Percentiles rank a stretch among this genome's conserved stretches.
Conservation (phyloP, 768 basidiomycete genomes). For the Rhizopogon vesiculosus region DNA sequence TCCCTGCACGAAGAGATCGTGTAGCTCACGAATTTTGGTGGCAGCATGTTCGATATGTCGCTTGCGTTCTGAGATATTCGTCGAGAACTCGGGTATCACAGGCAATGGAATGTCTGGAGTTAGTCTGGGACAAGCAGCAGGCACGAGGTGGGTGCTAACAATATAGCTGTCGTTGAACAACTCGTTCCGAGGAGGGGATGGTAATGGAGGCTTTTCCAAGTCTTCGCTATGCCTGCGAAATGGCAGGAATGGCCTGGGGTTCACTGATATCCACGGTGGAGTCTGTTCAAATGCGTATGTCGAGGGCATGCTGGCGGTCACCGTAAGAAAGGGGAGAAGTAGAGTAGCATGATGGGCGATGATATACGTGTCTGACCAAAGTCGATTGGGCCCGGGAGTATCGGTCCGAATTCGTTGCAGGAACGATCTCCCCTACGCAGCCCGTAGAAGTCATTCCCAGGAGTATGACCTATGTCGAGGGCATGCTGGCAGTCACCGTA, state of each 20-base stretch:
- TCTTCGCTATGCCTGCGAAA: constrained; percentile 11
- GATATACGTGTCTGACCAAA: no score
- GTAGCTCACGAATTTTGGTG: constrained; percentile 15
- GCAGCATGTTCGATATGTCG: constrained; percentile 4
- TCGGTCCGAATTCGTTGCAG: no score
- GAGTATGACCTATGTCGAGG: no score
- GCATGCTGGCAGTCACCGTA: no score
- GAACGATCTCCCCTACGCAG: no score
- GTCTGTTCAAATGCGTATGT: constrained; percentile 16
- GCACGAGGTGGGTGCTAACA: constrained; percentile 25
- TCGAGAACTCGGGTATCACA: constrained; percentile 9
- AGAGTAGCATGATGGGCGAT: no score
- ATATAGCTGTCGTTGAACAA: constrained; percentile 16
- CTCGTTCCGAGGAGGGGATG: constrained; percentile 11
- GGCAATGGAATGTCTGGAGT: constrained; percentile 18
- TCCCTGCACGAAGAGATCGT: constrained; percentile 9
- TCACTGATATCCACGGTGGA: constrained; percentile 14
- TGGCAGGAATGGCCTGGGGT: constrained; percentile 17
- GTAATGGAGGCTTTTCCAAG: constrained; percentile 9
- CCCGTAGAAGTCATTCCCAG: no score
- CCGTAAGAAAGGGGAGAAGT: background rate
- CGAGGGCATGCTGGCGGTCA: background rate
- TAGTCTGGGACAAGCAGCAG: constrained; percentile 22
- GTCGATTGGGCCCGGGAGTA: no score
- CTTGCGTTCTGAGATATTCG: constrained; percentile 8